Evolutionary conservation across 371 early-diverging fungal species (phyloP).

Genomic region (Parasitella parasitica): DNA sequence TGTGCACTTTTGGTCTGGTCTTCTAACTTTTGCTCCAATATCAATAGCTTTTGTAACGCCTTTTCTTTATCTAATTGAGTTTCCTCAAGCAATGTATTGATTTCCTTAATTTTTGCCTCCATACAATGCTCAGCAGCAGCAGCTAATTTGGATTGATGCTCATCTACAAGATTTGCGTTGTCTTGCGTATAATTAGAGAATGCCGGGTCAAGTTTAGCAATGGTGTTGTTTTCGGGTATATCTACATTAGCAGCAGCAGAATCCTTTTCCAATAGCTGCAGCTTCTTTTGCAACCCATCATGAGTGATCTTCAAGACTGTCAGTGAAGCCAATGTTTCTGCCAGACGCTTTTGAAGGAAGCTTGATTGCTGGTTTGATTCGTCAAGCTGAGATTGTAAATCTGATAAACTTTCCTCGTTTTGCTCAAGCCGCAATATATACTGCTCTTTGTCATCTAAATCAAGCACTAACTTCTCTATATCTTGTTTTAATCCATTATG

Average conservation of each 20-base stretch:
- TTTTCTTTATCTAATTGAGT: background rate
- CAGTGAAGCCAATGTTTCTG: slow-evolving; percentile 16
- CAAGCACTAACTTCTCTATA: slow-evolving; percentile 1
- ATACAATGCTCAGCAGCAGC: background rate
- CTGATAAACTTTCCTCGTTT: background rate
- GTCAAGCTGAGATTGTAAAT: background rate
- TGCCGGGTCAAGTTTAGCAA: background rate
- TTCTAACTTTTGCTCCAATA: background rate
- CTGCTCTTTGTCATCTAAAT: slow-evolving; percentile 9
- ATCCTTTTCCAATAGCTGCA: background rate
- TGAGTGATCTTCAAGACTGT: slow-evolving; percentile 15
- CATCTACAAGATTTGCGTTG: background rate
- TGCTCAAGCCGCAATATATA: background rate
- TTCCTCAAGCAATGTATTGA: background rate
- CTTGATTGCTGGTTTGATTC: slow-evolving; percentile 3
- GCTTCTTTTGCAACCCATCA: slow-evolving; percentile 8
- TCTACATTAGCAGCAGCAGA: background rate
- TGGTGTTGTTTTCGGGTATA: background rate
- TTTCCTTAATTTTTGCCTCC: background rate
- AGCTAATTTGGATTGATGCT: background rate
- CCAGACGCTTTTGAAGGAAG: slow-evolving; percentile 4
- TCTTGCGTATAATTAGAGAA: background rate
- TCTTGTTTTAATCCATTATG: slow-evolving; percentile 6
- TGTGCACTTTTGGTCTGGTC: background rate
- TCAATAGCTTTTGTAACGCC: background rate